Evolutionary conservation across 257 asterid genomes (phyloP).

Genomic region (Coffea canephora): DNA sequence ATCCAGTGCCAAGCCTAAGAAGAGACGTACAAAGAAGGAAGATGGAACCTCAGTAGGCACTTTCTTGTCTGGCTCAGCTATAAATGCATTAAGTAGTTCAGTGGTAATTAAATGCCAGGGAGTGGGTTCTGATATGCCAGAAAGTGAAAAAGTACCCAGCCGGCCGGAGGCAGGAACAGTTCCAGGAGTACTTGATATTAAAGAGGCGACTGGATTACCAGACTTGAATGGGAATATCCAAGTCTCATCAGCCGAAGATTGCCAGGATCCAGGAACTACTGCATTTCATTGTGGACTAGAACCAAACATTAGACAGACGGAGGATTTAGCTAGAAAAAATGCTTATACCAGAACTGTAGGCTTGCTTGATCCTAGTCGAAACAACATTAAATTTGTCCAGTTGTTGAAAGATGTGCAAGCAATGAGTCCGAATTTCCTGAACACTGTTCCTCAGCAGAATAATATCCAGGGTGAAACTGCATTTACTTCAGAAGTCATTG

Average conservation of each 20-base stretch:
- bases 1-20: conserved; percentile 19
- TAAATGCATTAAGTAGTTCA: conserved; percentile 1
- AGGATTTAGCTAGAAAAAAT: conserved; percentile 15
- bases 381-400: conserved; percentile 25
- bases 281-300: conserved; percentile 21
- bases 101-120: conserved; percentile 31
- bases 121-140: conserved; percentile 20
- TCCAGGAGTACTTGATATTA: conserved; percentile 21
- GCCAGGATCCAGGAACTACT: conserved; percentile 35
- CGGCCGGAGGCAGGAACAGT: conserved; percentile 26
- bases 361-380: conserved; percentile 17
- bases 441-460: conserved; percentile 19
- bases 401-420: conserved; percentile 21
- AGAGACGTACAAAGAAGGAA: conserved; percentile 35
- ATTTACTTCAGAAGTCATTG: conserved; percentile 19
- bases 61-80: conserved; percentile 4
- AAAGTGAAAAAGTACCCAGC: conserved; percentile 23
- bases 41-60: conserved; percentile 22
- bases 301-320: conserved; percentile 26
- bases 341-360: conserved; percentile 3
- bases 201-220: conserved; percentile 31
- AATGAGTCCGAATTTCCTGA: conserved; percentile 21
- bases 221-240: conserved; percentile 40
- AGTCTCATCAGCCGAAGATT: conserved; percentile 28
- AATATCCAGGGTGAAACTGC: conserved; percentile 15